Evolutionary conservation across 129 eudicot species (phyloP).

Genomic region (Erigeron canadensis): DNA sequence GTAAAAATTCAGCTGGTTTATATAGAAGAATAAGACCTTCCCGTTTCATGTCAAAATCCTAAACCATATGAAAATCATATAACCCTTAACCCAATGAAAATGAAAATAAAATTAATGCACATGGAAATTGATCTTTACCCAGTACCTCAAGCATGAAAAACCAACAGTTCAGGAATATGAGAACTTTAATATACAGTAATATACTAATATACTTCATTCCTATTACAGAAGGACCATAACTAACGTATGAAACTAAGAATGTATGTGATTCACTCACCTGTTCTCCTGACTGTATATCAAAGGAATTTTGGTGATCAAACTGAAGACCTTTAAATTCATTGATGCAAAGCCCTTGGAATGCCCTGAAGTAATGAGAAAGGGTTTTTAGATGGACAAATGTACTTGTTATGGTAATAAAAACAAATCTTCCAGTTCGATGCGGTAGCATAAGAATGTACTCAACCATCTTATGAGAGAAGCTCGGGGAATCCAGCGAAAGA

Average conservation of each 20-base stretch:
- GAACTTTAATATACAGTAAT: not conserved
- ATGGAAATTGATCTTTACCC: too few species aligned
- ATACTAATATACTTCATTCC: not conserved
- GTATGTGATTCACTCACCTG: constrained; percentile 55
- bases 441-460: constrained; percentile 16
- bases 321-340: constrained; percentile 85
- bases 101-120: too few species aligned
- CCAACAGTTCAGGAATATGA: not conserved
- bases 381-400: constrained; percentile 3
- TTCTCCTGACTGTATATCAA: constrained; percentile 85
- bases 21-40: too few species aligned
- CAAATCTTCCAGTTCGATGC: not conserved
- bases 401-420: constrained; percentile 5
- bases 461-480: constrained; percentile 97
- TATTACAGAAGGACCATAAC: not conserved
- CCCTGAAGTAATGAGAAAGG: constrained; percentile 52
- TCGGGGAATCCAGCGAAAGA: constrained; percentile 97
- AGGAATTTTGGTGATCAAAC: constrained; percentile 83
- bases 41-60: too few species aligned
- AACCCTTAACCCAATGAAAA: too few species aligned
- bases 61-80: too few species aligned
- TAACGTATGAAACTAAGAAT: not conserved
- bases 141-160: too few species aligned
- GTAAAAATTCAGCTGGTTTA: too few species aligned
- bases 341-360: constrained; percentile 97